A percentile compares a stretch with the other conserved stretches of the same genome.
Conservation (phyloP, 768 basidiomycete species). For the Lactarius evosmus region DNA sequence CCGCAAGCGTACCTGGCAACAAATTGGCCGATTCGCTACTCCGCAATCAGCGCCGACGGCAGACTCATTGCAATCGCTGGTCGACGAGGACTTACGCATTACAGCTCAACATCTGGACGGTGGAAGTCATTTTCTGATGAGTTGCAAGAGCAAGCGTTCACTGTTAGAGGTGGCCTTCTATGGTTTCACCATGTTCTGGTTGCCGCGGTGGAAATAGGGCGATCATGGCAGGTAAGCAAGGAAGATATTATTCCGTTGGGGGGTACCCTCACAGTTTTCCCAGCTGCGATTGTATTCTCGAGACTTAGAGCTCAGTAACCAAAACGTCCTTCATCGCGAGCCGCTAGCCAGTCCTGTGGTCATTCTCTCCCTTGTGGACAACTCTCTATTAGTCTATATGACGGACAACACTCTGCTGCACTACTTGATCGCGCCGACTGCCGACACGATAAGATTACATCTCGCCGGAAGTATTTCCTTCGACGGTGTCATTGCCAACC, state of each 20-base stretch:
- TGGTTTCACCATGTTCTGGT: conserved; percentile 98
- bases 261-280: conserved; percentile 18
- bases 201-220: conserved; percentile 80
- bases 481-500: conserved; percentile 80
- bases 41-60: conserved; percentile 86
- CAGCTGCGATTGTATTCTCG: conserved; percentile 94
- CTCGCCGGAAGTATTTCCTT: conserved; percentile 95
- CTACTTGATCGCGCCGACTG: conserved; percentile 83
- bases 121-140: conserved; percentile 89
- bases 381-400: conserved; percentile 91
- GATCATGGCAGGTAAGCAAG: conserved; percentile 64
- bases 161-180: conserved; percentile 84
- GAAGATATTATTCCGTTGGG: conserved; percentile 1
- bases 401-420: conserved; percentile 91
- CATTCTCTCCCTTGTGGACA: conserved; percentile 89
- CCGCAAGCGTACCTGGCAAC: conserved; percentile 83
- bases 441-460: conserved; percentile 79
- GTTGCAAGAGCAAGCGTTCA: conserved; percentile 81
- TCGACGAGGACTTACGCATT: conserved; percentile 85
- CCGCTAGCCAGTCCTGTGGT: conserved; percentile 72
- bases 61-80: conserved; percentile 91
- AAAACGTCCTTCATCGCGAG: conserved; percentile 82
- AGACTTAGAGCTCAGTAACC: conserved; percentile 79
- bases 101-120: conserved; percentile 88
- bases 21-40: conserved; percentile 94